Percentiles rank a stretch among this genome's conserved stretches.
These are phyloP conservation scores for Ilex aquifolium DNA, from an alignment of 257 asterid genomes.

Conservation along the genomic window DNA sequence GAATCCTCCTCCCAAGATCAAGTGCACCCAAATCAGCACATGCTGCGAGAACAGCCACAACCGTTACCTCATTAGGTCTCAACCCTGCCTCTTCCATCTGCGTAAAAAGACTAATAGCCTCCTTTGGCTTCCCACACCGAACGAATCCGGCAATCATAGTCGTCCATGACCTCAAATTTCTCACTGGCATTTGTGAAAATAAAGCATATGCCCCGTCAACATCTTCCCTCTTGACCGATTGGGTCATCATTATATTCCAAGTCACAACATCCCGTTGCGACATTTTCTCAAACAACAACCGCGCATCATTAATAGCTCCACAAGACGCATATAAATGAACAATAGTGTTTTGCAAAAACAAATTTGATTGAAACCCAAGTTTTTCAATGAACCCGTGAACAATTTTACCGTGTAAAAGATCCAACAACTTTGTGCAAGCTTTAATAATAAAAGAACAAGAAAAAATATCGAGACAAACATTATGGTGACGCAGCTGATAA, in stretches of 20 bases:
- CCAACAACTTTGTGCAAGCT: slow-evolving; percentile 34
- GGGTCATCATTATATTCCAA: slow-evolving; percentile 70
- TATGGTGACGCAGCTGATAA: slow-evolving; percentile 34
- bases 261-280: slow-evolving; percentile 47
- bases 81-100: slow-evolving; percentile 47
- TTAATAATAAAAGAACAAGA: slow-evolving; percentile 62
- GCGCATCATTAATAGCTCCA: slow-evolving; percentile 36
- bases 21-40: slow-evolving; percentile 64
- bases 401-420: slow-evolving; percentile 39
- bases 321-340: slow-evolving; percentile 52
- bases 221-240: slow-evolving; percentile 41
- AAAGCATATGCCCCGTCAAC: slow-evolving; percentile 37
- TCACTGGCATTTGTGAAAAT: slow-evolving; percentile 51
- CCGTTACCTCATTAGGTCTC: slow-evolving; percentile 51
- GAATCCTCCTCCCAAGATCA: slow-evolving; percentile 54
- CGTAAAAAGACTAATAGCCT: slow-evolving; percentile 39
- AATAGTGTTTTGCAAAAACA: slow-evolving; percentile 41
- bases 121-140: slow-evolving; percentile 50
- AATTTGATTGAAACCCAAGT: slow-evolving; percentile 40
- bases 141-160: slow-evolving; percentile 58
- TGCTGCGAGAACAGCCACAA: slow-evolving; percentile 60
- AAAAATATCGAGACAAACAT: slow-evolving; percentile 39
- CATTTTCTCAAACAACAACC: slow-evolving; percentile 48
- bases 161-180: slow-evolving; percentile 70
- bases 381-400: slow-evolving; percentile 43